A percentile compares a stretch with the other conserved stretches of the same genome.
These are phyloP conservation scores for Trichoderma atrobrunneum DNA, from an alignment of 2,329 filamentous ascomycete genomes.

Conservation along the genomic window DNA sequence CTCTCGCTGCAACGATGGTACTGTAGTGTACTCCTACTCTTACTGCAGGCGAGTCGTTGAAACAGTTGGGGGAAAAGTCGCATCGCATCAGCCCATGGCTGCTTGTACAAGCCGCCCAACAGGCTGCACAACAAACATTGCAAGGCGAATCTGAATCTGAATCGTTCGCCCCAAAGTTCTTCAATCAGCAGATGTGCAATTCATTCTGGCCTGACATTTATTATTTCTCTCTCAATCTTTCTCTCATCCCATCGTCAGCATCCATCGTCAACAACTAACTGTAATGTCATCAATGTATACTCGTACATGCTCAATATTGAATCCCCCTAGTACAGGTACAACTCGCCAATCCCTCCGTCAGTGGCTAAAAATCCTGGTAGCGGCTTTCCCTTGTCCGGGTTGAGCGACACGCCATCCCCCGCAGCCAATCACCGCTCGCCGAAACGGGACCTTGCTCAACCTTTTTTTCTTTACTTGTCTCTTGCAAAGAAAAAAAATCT, in stretches of 20 bases:
- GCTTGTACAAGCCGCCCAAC: neutral
- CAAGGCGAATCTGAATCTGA: neutral
- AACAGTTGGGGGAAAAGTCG: slow-evolving; percentile 20
- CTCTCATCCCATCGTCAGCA: too few species aligned
- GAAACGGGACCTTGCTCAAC: slow-evolving; percentile 23
- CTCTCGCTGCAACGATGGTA: neutral
- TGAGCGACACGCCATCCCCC: neutral
- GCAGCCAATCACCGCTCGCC: slow-evolving; percentile 19
- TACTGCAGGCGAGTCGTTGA: neutral
- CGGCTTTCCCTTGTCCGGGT: neutral
- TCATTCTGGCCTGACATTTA: neutral
- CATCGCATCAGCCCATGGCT: neutral
- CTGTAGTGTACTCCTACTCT: neutral
- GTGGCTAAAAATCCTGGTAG: neutral
- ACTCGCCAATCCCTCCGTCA: neutral
- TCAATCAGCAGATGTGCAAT: neutral
- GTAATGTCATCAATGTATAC: neutral
- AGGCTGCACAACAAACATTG: neutral
- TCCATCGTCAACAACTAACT: neutral
- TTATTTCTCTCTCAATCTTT: neutral
- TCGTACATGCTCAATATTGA: neutral
- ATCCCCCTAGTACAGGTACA: neutral
- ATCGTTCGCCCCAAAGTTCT: neutral
- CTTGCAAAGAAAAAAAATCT: slow-evolving; percentile 12
- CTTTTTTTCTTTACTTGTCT: slow-evolving; percentile 20